Conservation (phyloP, 2,329 filamentous ascomycete species). For the Volutella citrinella region DNA sequence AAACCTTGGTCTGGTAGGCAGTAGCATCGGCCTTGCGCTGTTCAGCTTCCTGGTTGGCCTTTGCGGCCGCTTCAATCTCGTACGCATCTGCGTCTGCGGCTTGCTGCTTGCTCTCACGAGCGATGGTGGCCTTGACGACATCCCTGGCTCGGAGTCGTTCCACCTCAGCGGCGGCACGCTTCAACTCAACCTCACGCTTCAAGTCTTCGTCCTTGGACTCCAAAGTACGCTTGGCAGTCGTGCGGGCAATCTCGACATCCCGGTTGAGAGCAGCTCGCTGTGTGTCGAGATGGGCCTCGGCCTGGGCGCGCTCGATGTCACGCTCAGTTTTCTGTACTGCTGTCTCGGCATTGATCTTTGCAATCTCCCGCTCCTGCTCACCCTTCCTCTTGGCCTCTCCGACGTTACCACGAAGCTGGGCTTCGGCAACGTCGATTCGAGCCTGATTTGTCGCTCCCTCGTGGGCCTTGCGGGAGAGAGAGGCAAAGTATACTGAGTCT, state of each 20-base stretch:
- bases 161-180: constrained; percentile 75
- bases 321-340: constrained; percentile 82
- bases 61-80: constrained; percentile 61
- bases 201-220: constrained; percentile 78
- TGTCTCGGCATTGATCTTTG: constrained; percentile 83
- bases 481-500: constrained; percentile 79
- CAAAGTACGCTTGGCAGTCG: constrained; percentile 68
- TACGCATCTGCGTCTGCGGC: constrained; percentile 65
- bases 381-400: constrained; percentile 77
- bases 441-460: constrained; percentile 83
- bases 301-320: constrained; percentile 75
- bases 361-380: constrained; percentile 79
- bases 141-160: constrained; percentile 75
- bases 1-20: constrained; percentile 47
- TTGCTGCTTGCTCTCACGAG: constrained; percentile 65
- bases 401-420: constrained; percentile 65
- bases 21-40: constrained; percentile 51
- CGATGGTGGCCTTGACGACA: constrained; percentile 73
- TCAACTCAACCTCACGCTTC: constrained; percentile 73
- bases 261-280: constrained; percentile 69
- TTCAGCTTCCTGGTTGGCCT: constrained; percentile 50
- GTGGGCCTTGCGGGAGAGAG: constrained; percentile 77
- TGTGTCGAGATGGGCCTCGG: constrained; percentile 73
- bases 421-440: constrained; percentile 62
- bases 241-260: constrained; percentile 72